Conservation (phyloP, 2,329 filamentous ascomycete genomes). For the Neurospora sp. region DNA sequence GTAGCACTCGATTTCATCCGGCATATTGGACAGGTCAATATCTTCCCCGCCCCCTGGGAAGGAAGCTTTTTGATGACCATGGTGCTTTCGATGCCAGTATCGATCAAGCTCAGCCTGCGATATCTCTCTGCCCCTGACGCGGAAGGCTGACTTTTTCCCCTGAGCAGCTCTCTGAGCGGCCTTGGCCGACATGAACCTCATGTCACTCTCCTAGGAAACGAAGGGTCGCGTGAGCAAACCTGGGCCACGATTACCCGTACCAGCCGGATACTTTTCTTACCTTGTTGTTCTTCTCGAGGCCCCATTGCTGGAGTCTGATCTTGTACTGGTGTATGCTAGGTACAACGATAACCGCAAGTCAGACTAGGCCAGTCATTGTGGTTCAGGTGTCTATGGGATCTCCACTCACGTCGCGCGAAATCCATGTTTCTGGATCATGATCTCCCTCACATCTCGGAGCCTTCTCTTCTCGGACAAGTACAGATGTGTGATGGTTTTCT, state of each 20-base stretch:
- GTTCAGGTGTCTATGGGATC: not conserved
- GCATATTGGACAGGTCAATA: not conserved
- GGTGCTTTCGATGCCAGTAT: not conserved
- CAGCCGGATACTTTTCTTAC: not conserved
- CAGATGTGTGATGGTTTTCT: not conserved
- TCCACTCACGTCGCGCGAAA: not conserved
- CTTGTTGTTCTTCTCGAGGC: not conserved
- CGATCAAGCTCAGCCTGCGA: not conserved
- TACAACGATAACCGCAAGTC: not conserved
- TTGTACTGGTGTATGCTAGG: not conserved
- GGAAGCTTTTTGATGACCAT: not conserved
- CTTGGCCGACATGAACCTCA: not conserved
- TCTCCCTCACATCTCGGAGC: not conserved
- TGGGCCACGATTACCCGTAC: not conserved
- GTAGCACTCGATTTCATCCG: not conserved
- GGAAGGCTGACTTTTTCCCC: not conserved
- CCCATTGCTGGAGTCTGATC: not conserved
- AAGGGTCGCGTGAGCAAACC: not conserved
- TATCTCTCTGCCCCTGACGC: not conserved
- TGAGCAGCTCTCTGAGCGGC: not conserved
- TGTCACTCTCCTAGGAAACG: not conserved
- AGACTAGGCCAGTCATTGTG: not conserved
- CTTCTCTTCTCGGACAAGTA: not conserved
- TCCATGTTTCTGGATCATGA: not conserved
- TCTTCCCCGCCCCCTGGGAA: not conserved